Evolutionary conservation across 345 rosid species (phyloP), one percentile per base, ranked within the genome.

Genomic region (Geranium rotundifolium): DNA sequence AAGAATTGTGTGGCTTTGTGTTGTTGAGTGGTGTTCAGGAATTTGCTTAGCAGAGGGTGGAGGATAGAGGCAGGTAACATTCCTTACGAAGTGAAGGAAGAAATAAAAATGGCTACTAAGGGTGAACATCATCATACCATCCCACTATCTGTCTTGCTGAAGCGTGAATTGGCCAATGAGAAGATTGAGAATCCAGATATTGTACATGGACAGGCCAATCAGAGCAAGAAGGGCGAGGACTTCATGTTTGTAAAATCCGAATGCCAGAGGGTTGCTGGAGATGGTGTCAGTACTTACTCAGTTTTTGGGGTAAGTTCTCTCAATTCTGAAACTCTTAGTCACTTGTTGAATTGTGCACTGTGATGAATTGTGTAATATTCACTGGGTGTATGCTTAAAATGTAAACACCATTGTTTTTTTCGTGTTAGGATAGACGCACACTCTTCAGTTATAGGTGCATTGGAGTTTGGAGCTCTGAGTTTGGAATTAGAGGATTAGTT

Each of bases 161-260:
- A 88, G 74, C 85, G 99, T 19, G 99, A 95, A 78, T 79, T 82
- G 68, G 97, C 97, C 0, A 80, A 67, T 56, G 99, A 88, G 71
- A 95, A 84, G 75, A 69, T 82, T 23, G 96, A 84, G 64, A 82
- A 84, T 17, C 97, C 96, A 19, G 97, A 86, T 61, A 80, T 95
- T 61, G 37, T 76, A 17, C 80, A 86, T 14, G 99, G 97, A 7
- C 87, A 95, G 63, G 92, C 90, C 23, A 80, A 74, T 54, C 95
- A 95, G 68, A 90, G 96, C 88, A 95, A 95, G 91, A 95, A 95
- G 76, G 99, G 97, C 27, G 99, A 95, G 66, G 99, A 95, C 60
- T 88, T 79, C 34, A 82, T 88, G 0, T 74, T 95, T 13, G 68
- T 90, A 56, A 93, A 93, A 76, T 78, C 91, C 3, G 97, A 82